Evolutionary conservation across 148 eudicot species (phyloP), one percentile per base, ranked within the genome.

Genomic region (Rhododendron simsii): DNA sequence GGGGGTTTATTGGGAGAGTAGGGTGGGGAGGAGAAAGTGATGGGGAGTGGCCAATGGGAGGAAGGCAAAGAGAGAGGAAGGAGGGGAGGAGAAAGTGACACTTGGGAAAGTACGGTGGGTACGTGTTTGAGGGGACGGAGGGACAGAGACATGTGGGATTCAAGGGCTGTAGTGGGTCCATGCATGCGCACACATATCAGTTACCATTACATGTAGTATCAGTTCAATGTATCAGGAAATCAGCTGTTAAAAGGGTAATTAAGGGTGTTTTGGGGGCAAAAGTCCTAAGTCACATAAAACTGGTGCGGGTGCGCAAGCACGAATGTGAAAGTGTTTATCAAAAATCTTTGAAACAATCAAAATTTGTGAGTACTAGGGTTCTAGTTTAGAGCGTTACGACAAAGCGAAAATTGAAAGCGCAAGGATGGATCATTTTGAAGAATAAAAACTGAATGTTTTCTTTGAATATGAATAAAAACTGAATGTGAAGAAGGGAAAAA

Each of bases 171-270:
- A 30, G 75, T 28, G 35, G 75, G 75, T 69, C 37, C 75, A 69
- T 69, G 75, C 75, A 69, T 69, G 75, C 75, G 28, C 75, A 69
- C 75, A 69, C 75, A 69, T 67, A 67, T 28, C 33, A 67, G 73
- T 67, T 67, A 10, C 67, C 23, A 18, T 57, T 61, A 20, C 67
- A 20, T 61, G 45, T 41, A 41, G 67, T 61, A 20, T n/a, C n/a
- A 21, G 11, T 61, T 61, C 67, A n/a, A 3, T 67, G 74, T 67
- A 67, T 11, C 4, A 67, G 67, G 28, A 67, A 67, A n/a, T 26
- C 74, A 26, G 3, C 15, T 13, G 74, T 26, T n/a, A 67, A 67
- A 7, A 26, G 35, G 15, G 33, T 2, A 67, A 65, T 65, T 9
- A 26, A 28, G 74, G 2, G 67, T 1, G 65, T 51, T 13, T 51